These are phyloP conservation scores for Loxodes magnus DNA, from an alignment of 73 alveolate species.

Conservation along the genomic window DNA sequence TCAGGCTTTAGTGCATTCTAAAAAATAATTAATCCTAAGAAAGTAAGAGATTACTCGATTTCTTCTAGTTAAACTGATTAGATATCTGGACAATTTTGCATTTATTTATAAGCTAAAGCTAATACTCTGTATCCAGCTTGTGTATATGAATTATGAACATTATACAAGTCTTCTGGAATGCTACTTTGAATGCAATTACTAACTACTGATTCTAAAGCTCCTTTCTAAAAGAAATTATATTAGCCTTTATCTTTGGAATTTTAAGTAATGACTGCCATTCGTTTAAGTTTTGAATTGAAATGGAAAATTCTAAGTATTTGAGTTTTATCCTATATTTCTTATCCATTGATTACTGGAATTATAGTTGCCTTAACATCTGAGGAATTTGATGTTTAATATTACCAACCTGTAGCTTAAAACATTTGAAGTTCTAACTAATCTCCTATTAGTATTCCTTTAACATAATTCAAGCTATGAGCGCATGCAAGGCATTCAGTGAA, in stretches of 20 bases:
- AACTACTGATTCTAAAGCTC: constrained; percentile 1
- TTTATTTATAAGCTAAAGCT: constrained; percentile 9
- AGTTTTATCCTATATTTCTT: background rate
- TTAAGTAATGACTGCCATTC: constrained; percentile 76
- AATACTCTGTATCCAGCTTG: constrained; percentile 7
- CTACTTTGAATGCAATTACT: background rate
- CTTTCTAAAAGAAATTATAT: background rate
- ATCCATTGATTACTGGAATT: background rate
- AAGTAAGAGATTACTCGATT: constrained; percentile 75
- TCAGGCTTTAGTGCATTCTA: constrained; percentile 75
- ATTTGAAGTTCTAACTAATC: constrained; percentile 91
- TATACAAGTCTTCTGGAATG: background rate
- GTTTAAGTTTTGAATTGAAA: constrained; percentile 69
- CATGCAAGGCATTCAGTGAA: no score
- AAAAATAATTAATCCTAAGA: constrained; percentile 78
- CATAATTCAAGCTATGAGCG: no score
- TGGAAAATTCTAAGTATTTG: constrained; percentile 78
- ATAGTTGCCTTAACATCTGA: constrained; percentile 1
- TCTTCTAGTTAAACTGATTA: no score
- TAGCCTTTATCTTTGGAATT: background rate
- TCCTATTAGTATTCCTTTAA: constrained; percentile 76
- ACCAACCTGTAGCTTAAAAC: constrained; percentile 92
- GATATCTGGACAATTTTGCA: no score
- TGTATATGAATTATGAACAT: background rate
- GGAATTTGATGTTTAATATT: constrained; percentile 9